These are phyloP conservation scores for Gynochthodes officinalis DNA, from an alignment of 257 asterid species.

Conservation along the genomic window DNA sequence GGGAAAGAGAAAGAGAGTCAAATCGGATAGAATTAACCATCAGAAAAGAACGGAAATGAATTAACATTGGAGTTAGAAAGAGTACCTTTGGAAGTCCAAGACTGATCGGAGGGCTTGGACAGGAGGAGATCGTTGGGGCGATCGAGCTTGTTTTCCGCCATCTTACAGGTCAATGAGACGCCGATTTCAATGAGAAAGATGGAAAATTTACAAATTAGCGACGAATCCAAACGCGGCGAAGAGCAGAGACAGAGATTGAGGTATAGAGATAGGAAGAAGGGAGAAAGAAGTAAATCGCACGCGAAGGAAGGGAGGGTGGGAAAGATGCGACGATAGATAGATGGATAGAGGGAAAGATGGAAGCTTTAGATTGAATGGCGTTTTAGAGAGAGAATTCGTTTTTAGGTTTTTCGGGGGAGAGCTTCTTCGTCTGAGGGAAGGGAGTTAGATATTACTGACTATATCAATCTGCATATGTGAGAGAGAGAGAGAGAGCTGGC, in stretches of 20 bases:
- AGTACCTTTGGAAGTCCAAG: slow-evolving; percentile 74
- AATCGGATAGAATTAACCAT: slow-evolving; percentile 26
- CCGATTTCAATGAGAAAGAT: slow-evolving; percentile 17
- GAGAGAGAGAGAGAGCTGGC: slow-evolving; percentile 2
- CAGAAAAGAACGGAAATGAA: neutral
- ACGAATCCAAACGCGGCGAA: slow-evolving; percentile 11
- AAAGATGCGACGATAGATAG: neutral
- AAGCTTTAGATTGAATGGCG: slow-evolving; percentile 3
- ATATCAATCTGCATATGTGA: no score
- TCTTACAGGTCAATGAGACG: slow-evolving; percentile 32
- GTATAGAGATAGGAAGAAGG: slow-evolving; percentile 3
- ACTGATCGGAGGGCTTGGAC: slow-evolving; percentile 64
- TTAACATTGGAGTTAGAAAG: neutral
- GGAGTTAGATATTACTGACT: no score
- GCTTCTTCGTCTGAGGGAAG: neutral
- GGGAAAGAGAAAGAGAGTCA: slow-evolving; percentile 14
- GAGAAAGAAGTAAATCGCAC: slow-evolving; percentile 17
- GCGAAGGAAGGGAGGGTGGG: neutral
- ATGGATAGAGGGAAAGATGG: neutral
- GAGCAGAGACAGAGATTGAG: slow-evolving; percentile 19
- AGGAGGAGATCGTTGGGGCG: slow-evolving; percentile 71
- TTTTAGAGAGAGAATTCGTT: slow-evolving; percentile 12
- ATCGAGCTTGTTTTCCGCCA: slow-evolving; percentile 78
- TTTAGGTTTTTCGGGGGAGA: neutral
- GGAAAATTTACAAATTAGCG: slow-evolving; percentile 15